These are phyloP conservation scores for Camelina neglecta DNA, from an alignment of 345 rosid genomes.

Conservation along the genomic window DNA sequence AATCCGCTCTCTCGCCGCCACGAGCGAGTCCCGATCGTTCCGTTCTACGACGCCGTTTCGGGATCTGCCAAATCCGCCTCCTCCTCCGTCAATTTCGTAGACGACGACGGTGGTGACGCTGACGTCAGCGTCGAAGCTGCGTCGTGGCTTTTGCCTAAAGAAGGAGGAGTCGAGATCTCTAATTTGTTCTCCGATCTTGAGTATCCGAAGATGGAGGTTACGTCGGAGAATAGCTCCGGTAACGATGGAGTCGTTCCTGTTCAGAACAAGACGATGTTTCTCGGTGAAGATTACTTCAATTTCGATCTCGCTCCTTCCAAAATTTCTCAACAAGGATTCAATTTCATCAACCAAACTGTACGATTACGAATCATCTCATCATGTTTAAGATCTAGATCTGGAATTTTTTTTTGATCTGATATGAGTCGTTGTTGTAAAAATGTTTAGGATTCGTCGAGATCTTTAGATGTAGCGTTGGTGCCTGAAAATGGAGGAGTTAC, in stretches of 20 bases:
- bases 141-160: constrained; percentile 77
- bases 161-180: constrained; percentile 48
- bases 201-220: constrained; percentile 59
- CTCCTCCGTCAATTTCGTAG: constrained; percentile 51
- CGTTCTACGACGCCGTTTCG: constrained; percentile 57
- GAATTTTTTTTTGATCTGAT: neutral
- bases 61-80: constrained; percentile 24
- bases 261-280: constrained; percentile 48
- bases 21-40: constrained; percentile 75
- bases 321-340: constrained; percentile 43
- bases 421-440: neutral
- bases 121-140: constrained; percentile 73
- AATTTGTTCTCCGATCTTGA: constrained; percentile 70
- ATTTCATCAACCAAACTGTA: constrained; percentile 55
- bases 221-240: constrained; percentile 70
- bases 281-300: constrained; percentile 56
- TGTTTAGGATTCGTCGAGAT: constrained; percentile 71
- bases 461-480: constrained; percentile 77
- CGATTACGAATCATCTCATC: constrained; percentile 35
- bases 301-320: constrained; percentile 60
- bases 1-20: constrained; percentile 86
- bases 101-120: constrained; percentile 49
- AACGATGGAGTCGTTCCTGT: constrained; percentile 87
- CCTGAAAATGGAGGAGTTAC: constrained; percentile 66
- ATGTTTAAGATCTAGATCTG: neutral